These are phyloP conservation scores for Aspergillus proliferans DNA, from an alignment of 2,329 filamentous ascomycete genomes.

Conservation along the genomic window DNA sequence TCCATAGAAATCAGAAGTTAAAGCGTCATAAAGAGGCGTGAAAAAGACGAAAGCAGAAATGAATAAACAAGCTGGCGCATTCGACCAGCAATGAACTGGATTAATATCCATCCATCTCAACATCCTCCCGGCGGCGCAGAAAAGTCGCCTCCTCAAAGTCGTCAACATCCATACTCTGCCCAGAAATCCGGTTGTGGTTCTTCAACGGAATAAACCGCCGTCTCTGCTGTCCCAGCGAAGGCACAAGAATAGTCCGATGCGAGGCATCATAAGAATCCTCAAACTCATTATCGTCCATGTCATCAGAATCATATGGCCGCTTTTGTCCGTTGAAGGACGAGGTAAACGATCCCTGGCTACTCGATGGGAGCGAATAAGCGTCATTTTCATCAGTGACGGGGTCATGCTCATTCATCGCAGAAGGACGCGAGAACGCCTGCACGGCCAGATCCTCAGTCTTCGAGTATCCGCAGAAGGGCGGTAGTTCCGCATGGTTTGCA, in stretches of 20 bases:
- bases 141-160: slow-evolving; percentile 45
- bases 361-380: slow-evolving; percentile 34
- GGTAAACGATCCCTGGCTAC: slow-evolving; percentile 32
- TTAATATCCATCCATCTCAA: slow-evolving; percentile 19
- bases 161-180: slow-evolving; percentile 25
- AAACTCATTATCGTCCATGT: neutral
- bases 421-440: slow-evolving; percentile 45
- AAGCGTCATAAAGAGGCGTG: no score
- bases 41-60: no score
- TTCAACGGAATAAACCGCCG: neutral
- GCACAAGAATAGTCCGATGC: slow-evolving; percentile 27
- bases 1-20: no score
- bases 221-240: slow-evolving; percentile 23
- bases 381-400: slow-evolving; percentile 32
- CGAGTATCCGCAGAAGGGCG: slow-evolving; percentile 75
- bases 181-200: neutral
- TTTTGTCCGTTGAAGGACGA: slow-evolving; percentile 31
- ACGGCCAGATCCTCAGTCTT: slow-evolving; percentile 63
- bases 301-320: slow-evolving; percentile 27
- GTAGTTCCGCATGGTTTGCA: slow-evolving; percentile 52
- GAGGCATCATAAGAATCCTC: slow-evolving; percentile 14
- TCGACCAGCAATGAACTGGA: neutral
- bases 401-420: slow-evolving; percentile 8
- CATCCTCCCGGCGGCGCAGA: slow-evolving; percentile 36
- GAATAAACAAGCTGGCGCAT: no score